Evolutionary conservation across 2,329 filamentous ascomycete genomes (phyloP).

Genomic region (Xylaria multiplex): DNA sequence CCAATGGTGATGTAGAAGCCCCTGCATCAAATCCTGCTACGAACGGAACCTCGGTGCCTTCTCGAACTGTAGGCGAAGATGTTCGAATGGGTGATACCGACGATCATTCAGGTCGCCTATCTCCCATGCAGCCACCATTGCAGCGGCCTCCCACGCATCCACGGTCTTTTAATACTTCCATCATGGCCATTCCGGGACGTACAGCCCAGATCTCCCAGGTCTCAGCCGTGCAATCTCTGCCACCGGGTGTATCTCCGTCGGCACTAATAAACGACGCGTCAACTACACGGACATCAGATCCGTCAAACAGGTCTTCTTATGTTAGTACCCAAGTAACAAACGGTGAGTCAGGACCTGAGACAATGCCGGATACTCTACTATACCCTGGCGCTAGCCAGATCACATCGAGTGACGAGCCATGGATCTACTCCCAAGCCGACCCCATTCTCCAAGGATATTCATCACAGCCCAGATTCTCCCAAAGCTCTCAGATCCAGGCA

Average conservation of each 20-base stretch:
- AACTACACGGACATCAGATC: conserved; percentile 88
- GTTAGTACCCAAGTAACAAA: conserved; percentile 79
- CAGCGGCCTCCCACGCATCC: conserved; percentile 51
- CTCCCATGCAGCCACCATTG: conserved; percentile 61
- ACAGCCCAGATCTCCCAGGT: conserved; percentile 72
- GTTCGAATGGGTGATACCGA: conserved; percentile 69
- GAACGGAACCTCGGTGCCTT: conserved; percentile 66
- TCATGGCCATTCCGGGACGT: conserved; percentile 54
- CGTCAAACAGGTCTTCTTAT: conserved; percentile 70
- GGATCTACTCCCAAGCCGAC: conserved; percentile 68
- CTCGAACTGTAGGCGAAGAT: conserved; percentile 63
- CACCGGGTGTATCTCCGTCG: conserved; percentile 67
- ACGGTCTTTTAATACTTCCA: conserved; percentile 50
- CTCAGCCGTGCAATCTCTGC: conserved; percentile 68
- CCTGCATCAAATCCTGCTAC: conserved; percentile 54
- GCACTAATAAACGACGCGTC: conserved; percentile 83
- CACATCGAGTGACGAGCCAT: conserved; percentile 63
- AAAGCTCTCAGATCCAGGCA: conserved; percentile 43
- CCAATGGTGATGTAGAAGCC: conserved; percentile 64
- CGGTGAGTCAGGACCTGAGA: conserved; percentile 57
- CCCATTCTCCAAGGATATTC: conserved; percentile 57
- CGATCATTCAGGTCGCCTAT: conserved; percentile 56
- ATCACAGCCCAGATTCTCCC: conserved; percentile 50
- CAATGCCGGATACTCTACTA: conserved; percentile 66
- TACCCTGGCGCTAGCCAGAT: conserved; percentile 54